Evolutionary conservation across 2,329 filamentous ascomycete species (phyloP).

Genomic region (Beauveria brongniartii): DNA sequence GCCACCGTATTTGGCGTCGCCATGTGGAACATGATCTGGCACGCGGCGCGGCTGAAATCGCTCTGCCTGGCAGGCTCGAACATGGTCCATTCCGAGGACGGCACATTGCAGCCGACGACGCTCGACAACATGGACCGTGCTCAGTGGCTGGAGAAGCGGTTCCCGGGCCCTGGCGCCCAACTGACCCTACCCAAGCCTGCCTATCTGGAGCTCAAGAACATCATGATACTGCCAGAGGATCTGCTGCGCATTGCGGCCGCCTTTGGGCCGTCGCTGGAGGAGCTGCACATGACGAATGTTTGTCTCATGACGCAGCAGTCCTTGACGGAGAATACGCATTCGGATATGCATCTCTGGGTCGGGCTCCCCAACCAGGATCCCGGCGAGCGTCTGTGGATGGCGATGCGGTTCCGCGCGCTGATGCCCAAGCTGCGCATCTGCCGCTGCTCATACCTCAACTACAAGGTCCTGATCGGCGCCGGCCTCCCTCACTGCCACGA

Average conservation of each 20-base stretch:
- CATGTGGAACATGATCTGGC: slow-evolving; percentile 42
- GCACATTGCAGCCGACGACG: background rate
- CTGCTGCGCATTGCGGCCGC: slow-evolving; percentile 27
- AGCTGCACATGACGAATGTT: slow-evolving; percentile 38
- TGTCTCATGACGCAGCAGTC: slow-evolving; percentile 35
- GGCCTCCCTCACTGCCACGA: slow-evolving; percentile 21
- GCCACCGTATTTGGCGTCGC: slow-evolving; percentile 34
- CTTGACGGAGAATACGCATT: slow-evolving; percentile 24
- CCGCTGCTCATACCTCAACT: slow-evolving; percentile 36
- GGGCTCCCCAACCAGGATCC: slow-evolving; percentile 36
- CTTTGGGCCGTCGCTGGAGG: slow-evolving; percentile 31
- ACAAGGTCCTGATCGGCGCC: slow-evolving; percentile 31
- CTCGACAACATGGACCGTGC: slow-evolving; percentile 26
- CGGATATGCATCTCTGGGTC: slow-evolving; percentile 34
- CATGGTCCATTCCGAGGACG: background rate
- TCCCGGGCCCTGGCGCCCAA: background rate
- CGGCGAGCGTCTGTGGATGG: slow-evolving; percentile 31
- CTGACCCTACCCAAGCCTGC: slow-evolving; percentile 25
- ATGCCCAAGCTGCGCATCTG: slow-evolving; percentile 30
- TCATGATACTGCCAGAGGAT: slow-evolving; percentile 30
- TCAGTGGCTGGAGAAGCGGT: slow-evolving; percentile 18
- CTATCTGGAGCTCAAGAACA: slow-evolving; percentile 35
- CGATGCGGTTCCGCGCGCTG: slow-evolving; percentile 30
- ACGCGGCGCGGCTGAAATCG: slow-evolving; percentile 35
- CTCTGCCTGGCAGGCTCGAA: slow-evolving; percentile 35